phyloP scores from a whole-genome alignment of 1,284 basidiomycete genomes.

The Sporisorium iseilematis-ciliati region DNA sequence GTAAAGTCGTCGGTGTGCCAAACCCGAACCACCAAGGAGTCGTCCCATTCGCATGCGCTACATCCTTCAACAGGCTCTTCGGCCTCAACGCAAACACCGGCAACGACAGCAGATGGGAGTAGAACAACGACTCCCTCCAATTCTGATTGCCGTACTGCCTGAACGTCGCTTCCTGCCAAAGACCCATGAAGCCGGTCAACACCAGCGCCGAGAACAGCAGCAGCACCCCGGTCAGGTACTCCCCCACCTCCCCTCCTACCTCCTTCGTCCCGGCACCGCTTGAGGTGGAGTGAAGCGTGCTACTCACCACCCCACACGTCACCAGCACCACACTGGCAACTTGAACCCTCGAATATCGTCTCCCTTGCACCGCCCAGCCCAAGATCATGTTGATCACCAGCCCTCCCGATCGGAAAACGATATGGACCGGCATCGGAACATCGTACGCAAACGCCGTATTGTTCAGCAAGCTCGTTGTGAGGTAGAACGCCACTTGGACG shows the following conservation, averaged over 20 bases:
- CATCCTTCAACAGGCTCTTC: slow-evolving; percentile 23
- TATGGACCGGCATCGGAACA: slow-evolving; percentile 92
- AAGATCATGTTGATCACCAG: slow-evolving; percentile 82
- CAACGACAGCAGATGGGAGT: slow-evolving; percentile 77
- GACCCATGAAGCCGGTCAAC: slow-evolving; percentile 83
- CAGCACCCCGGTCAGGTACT: slow-evolving; percentile 79
- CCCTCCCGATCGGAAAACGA: slow-evolving; percentile 93
- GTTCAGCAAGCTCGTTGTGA: slow-evolving; percentile 84
- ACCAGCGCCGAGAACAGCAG: slow-evolving; percentile 83
- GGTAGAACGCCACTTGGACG: slow-evolving; percentile 85
- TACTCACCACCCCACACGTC: slow-evolving; percentile 83
- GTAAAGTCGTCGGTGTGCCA: slow-evolving; percentile 9
- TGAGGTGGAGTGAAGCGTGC: slow-evolving; percentile 77
- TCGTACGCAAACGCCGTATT: slow-evolving; percentile 86
- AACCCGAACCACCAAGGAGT: slow-evolving; percentile 54
- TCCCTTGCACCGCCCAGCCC: slow-evolving; percentile 75
- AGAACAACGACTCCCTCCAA: slow-evolving; percentile 94
- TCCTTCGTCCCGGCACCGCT: slow-evolving; percentile 32
- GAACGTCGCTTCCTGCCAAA: slow-evolving; percentile 87
- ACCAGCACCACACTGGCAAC: slow-evolving; percentile 79
- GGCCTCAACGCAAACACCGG: slow-evolving; percentile 75
- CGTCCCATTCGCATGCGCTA: slow-evolving; percentile 51
- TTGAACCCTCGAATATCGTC: slow-evolving; percentile 61
- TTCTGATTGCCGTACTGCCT: slow-evolving; percentile 75
- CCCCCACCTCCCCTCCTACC: slow-evolving; percentile 18